A percentile compares a stretch with the other conserved stretches of the same genome.
Conservation (phyloP, 2,329 filamentous ascomycete genomes). For the Colletotrichum simmondsii region DNA sequence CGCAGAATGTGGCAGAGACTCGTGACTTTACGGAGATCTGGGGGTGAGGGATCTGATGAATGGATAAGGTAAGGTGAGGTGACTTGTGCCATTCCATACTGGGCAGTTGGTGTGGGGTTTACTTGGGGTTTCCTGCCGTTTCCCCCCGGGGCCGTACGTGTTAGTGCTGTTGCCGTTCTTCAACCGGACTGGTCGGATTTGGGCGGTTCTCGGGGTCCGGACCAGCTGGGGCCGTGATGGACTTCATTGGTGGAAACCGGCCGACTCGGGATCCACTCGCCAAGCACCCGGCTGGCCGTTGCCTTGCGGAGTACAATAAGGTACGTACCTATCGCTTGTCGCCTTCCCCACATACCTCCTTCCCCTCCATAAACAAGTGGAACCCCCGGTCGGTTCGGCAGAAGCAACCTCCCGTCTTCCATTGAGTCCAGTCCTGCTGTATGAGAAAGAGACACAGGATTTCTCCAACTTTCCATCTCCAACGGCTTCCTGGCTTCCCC, state of each 20-base stretch:
- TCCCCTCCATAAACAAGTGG: background rate
- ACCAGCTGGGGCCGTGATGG: constrained; percentile 20
- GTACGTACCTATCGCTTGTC: no score
- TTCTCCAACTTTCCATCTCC: constrained; percentile 27
- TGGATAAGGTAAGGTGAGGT: no score
- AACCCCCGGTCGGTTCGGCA: background rate
- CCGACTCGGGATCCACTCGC: background rate
- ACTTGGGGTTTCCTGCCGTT: constrained; percentile 16
- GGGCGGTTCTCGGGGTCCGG: constrained; percentile 34
- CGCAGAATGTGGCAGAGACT: background rate
- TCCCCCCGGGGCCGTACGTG: constrained; percentile 4
- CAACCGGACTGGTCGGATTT: constrained; percentile 22
- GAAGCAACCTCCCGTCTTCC: background rate
- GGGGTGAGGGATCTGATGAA: background rate
- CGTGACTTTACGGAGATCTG: constrained; percentile 23
- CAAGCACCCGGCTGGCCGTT: constrained; percentile 19
- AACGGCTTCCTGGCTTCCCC: constrained; percentile 23
- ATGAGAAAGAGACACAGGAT: background rate
- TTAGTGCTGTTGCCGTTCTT: background rate
- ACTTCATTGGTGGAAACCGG: constrained; percentile 24
- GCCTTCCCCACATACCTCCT: background rate
- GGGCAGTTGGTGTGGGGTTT: constrained; percentile 4
- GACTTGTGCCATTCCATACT: background rate
- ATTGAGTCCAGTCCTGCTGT: no score
- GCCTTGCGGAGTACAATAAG: background rate